Evolutionary conservation across 78 protist species (phyloP).

Genomic region (Dictyostelium discoideum): DNA sequence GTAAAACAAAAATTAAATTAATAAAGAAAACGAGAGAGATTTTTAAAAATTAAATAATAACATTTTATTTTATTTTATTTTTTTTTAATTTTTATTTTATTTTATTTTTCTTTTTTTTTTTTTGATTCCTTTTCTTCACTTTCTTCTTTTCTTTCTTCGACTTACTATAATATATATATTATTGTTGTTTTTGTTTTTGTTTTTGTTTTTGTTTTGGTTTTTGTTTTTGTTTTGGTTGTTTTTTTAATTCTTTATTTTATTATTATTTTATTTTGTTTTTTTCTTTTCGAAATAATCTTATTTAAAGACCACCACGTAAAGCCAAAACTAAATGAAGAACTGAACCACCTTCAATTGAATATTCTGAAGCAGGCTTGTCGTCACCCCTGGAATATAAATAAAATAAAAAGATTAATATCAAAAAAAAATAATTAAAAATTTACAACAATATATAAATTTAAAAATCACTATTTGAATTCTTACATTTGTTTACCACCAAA

Average conservation of each 20-base stretch:
- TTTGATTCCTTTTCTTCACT: background rate
- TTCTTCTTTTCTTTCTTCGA: background rate
- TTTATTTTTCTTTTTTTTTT: background rate
- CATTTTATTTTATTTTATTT: background rate
- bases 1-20: background rate
- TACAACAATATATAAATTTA: background rate
- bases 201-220: background rate
- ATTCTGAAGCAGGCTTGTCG: conserved; percentile 87
- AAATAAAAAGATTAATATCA: background rate
- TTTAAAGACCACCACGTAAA: conserved; percentile 84
- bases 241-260: background rate
- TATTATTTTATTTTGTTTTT: background rate
- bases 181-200: background rate
- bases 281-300: background rate
- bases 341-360: conserved; percentile 90
- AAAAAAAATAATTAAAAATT: background rate
- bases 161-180: background rate
- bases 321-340: conserved; percentile 93
- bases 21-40: background rate
- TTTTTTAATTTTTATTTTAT: background rate
- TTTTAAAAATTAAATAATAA: background rate
- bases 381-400: conserved; percentile 82
- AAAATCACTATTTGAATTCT: background rate
- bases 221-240: background rate
- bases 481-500: conserved; percentile 89